These are phyloP conservation scores for Nakaseomyces delphensis DNA, from an alignment of 1,139 yeast species.

Conservation along the genomic window DNA sequence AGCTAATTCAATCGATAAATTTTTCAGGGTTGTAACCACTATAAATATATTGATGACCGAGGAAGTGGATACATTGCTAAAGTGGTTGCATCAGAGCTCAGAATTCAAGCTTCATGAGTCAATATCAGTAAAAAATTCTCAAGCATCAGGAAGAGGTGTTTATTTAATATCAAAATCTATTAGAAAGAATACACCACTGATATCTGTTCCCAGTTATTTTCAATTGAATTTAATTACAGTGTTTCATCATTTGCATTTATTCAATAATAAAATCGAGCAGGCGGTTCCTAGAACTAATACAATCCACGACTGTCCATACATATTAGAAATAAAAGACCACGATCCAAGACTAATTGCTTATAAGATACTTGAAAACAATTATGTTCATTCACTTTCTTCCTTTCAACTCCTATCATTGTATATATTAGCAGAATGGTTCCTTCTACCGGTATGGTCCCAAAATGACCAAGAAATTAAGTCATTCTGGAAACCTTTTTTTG, in stretches of 20 bases:
- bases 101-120: slow-evolving; percentile 16
- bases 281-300: neutral
- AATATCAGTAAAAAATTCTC: slow-evolving; percentile 31
- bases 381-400: slow-evolving; percentile 26
- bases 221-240: slow-evolving; percentile 57
- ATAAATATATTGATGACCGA: slow-evolving; percentile 13
- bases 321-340: slow-evolving; percentile 23
- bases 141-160: slow-evolving; percentile 29
- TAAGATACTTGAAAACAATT: slow-evolving; percentile 16
- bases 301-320: slow-evolving; percentile 4
- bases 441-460: slow-evolving; percentile 25
- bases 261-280: neutral
- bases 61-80: slow-evolving; percentile 12
- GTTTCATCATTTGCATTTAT: slow-evolving; percentile 33
- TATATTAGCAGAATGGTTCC: slow-evolving; percentile 38
- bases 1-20: too few relatives aligned
- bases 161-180: too few relatives aligned
- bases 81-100: slow-evolving; percentile 21
- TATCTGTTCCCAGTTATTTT: slow-evolving; percentile 50
- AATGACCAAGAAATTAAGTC: slow-evolving; percentile 35
- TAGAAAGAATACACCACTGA: slow-evolving; percentile 37
- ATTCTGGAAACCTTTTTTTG: slow-evolving; percentile 58
- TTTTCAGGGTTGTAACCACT: too few relatives aligned
- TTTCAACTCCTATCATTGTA: slow-evolving; percentile 41
- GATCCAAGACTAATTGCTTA: slow-evolving; percentile 30